Percentiles rank a stretch among this genome's conserved stretches.
Conservation (phyloP, 352 stramenopile genomes). For the Halophytophthora batemanensis region DNA sequence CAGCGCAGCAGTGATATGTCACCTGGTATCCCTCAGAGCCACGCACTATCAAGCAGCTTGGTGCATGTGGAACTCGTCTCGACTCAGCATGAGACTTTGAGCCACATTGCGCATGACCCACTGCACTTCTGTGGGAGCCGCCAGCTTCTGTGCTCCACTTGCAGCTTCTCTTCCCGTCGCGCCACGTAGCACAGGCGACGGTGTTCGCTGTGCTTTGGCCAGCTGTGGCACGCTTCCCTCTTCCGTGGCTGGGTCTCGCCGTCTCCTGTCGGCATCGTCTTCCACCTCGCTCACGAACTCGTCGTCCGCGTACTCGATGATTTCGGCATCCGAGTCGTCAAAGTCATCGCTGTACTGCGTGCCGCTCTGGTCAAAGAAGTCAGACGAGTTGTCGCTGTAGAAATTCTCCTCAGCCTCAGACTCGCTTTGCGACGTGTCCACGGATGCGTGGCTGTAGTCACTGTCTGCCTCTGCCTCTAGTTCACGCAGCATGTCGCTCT, state of each 20-base stretch:
- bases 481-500: conserved; percentile 61
- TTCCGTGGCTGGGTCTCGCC: not conserved
- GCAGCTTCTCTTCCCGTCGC: conserved; percentile 9
- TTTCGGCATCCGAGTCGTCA: conserved; percentile 69
- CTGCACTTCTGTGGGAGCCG: conserved; percentile 51
- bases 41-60: conserved; percentile 13
- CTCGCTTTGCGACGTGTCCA: conserved; percentile 62
- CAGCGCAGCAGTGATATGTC: conserved; percentile 16
- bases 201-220: conserved; percentile 5
- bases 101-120: conserved; percentile 76
- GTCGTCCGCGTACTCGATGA: conserved; percentile 77
- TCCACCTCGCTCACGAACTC: conserved; percentile 51
- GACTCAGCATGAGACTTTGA: conserved; percentile 62
- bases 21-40: conserved; percentile 7
- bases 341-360: conserved; percentile 84
- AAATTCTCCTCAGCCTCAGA: conserved; percentile 83
- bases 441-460: conserved; percentile 27
- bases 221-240: conserved; percentile 6
- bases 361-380: conserved; percentile 65
- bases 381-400: conserved; percentile 75
- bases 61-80: conserved; percentile 32
- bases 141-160: conserved; percentile 19
- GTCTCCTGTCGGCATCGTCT: conserved; percentile 4
- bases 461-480: conserved; percentile 53
- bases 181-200: conserved; percentile 13